These are phyloP conservation scores for Chlorella sp. DNA, from an alignment of 139 green algal species.

Conservation along the genomic window DNA sequence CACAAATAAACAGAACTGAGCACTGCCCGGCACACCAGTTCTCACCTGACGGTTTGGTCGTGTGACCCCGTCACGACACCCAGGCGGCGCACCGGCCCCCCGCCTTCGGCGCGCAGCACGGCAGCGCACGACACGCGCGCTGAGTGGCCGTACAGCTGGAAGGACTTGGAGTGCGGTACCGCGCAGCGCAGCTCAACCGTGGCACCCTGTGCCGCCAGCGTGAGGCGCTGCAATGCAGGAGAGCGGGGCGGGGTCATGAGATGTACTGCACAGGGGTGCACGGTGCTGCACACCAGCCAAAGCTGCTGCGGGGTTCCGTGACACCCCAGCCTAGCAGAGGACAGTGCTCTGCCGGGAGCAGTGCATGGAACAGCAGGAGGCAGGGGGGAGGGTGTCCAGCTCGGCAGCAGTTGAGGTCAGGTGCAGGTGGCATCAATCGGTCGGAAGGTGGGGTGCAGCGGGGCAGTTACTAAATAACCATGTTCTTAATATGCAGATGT, in stretches of 20 bases:
- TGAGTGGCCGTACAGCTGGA: constrained; percentile 26
- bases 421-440: background rate
- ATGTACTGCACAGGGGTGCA: too few relatives aligned
- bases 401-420: background rate
- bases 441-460: background rate
- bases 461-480: too few relatives aligned
- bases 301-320: too few relatives aligned
- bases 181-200: constrained; percentile 20
- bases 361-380: background rate
- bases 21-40: background rate
- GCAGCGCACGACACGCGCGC: constrained; percentile 1
- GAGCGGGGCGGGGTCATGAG: background rate
- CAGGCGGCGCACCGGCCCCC: background rate
- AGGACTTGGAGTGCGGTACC: background rate
- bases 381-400: background rate
- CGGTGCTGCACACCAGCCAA: too few relatives aligned
- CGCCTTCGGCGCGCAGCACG: background rate
- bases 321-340: too few relatives aligned
- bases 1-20: background rate
- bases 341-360: background rate
- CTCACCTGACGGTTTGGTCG: constrained; percentile 34
- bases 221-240: background rate
- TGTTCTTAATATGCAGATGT: too few relatives aligned
- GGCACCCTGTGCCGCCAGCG: constrained; percentile 7
- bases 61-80: background rate